Percentiles rank a stretch among this genome's conserved stretches.
Evolutionary conservation across 768 basidiomycete species (phyloP).

Genomic region (Podaxis mareebaensis): DNA sequence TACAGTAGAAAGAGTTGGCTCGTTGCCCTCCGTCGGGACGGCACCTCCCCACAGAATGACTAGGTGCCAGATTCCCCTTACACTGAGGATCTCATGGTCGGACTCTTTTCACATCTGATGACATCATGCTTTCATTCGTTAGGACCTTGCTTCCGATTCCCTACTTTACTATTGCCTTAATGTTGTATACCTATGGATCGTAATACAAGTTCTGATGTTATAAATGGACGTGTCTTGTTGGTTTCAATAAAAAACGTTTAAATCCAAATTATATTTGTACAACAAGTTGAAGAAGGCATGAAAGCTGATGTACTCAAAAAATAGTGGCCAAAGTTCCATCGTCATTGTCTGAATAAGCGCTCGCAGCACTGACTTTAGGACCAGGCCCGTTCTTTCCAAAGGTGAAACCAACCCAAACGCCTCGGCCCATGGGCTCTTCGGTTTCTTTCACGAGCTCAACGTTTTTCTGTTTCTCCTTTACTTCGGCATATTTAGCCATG

Average conservation of each 20-base stretch:
- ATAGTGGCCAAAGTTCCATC: conserved; percentile 61
- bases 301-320: conserved; percentile 37
- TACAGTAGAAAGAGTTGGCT: conserved; percentile 24
- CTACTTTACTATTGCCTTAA: not conserved
- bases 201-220: not conserved
- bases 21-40: not conserved
- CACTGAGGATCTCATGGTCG: not conserved
- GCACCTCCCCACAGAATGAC: too few species aligned
- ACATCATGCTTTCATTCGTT: not conserved
- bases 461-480: conserved; percentile 94
- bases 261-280: conserved; percentile 1
- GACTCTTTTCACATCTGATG: not conserved
- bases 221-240: not conserved
- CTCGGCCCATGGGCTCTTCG: conserved; percentile 68
- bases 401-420: conserved; percentile 91
- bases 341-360: conserved; percentile 38
- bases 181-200: not conserved
- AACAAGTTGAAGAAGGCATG: conserved; percentile 1
- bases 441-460: conserved; percentile 92
- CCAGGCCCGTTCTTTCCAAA: conserved; percentile 87
- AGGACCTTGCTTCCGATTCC: not conserved
- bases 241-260: not conserved
- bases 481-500: conserved; percentile 99
- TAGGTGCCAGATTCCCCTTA: not conserved
- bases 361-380: conserved; percentile 37